phyloP scores from a whole-genome alignment of 2,329 filamentous ascomycete species.

The Neonectria neomacrospora region DNA sequence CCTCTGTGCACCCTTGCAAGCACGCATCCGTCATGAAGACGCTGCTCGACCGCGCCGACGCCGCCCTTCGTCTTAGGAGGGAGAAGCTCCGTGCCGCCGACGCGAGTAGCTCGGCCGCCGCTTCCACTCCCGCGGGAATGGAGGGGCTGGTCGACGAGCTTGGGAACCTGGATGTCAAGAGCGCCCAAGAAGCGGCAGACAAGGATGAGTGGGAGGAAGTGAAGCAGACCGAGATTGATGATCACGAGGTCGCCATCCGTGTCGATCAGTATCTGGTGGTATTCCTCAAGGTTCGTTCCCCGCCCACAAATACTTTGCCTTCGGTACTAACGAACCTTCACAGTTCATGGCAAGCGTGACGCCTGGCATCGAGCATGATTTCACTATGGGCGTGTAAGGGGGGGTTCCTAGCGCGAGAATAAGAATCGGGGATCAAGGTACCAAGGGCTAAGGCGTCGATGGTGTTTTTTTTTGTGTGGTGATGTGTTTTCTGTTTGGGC shows the following conservation, averaged over 20 bases:
- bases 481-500: neutral
- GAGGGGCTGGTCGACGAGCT: conserved; percentile 89
- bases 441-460: conserved; percentile 33
- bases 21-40: conserved; percentile 99
- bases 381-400: conserved; percentile 42
- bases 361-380: conserved; percentile 96
- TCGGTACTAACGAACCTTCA: conserved; percentile 17
- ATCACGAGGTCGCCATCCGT: conserved; percentile 80
- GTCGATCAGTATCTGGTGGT: conserved; percentile 92
- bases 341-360: conserved; percentile 89
- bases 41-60: conserved; percentile 92
- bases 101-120: conserved; percentile 56
- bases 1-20: conserved; percentile 95
- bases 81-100: conserved; percentile 76
- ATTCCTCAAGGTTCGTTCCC: conserved; percentile 77
- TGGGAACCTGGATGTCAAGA: conserved; percentile 68
- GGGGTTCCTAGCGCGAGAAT: conserved; percentile 7
- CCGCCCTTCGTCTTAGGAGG: conserved; percentile 86
- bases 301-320: neutral
- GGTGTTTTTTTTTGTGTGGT: conserved; percentile 33
- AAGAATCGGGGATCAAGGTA: conserved; percentile 12
- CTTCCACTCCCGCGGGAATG: conserved; percentile 65
- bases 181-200: conserved; percentile 62
- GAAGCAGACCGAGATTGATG: conserved; percentile 69
- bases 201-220: conserved; percentile 75